A percentile compares a stretch with the other conserved stretches of the same genome.
Evolutionary conservation across 2,329 filamentous ascomycete species (phyloP).

Genomic region (Blastomyces parvus): DNA sequence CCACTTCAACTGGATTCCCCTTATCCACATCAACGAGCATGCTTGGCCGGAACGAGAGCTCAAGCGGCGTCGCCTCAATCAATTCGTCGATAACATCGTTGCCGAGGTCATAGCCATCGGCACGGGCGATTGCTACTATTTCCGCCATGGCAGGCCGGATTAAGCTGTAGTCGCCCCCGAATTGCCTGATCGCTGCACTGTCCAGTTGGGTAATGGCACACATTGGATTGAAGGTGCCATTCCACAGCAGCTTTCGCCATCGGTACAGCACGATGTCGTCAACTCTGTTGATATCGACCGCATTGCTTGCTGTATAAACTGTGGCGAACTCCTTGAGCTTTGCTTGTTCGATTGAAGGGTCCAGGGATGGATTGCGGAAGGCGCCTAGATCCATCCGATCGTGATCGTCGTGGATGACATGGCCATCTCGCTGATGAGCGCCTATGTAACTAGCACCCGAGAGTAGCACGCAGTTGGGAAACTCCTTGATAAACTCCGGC

Average conservation of each 20-base stretch:
- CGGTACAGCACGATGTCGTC: not conserved
- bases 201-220: constrained; percentile 4
- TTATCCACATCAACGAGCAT: constrained; percentile 5
- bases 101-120: not conserved
- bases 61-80: not conserved
- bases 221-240: not conserved
- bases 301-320: not conserved
- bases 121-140: not conserved
- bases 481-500: not conserved
- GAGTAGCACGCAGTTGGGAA: not conserved
- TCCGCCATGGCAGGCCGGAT: constrained; percentile 4
- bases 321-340: not conserved
- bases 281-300: not conserved
- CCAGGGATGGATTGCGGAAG: not conserved
- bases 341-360: not conserved
- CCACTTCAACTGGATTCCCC: constrained; percentile 2
- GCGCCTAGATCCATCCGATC: not conserved
- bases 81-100: not conserved
- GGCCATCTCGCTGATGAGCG: not conserved
- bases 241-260: not conserved
- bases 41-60: constrained; percentile 1
- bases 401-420: not conserved
- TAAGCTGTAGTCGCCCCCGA: not conserved
- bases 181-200: not conserved
- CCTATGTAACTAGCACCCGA: constrained; percentile 1